Percentiles rank a stretch among this genome's conserved stretches.
Conservation (phyloP, 768 basidiomycete species). For the Amanita phalloides region DNA sequence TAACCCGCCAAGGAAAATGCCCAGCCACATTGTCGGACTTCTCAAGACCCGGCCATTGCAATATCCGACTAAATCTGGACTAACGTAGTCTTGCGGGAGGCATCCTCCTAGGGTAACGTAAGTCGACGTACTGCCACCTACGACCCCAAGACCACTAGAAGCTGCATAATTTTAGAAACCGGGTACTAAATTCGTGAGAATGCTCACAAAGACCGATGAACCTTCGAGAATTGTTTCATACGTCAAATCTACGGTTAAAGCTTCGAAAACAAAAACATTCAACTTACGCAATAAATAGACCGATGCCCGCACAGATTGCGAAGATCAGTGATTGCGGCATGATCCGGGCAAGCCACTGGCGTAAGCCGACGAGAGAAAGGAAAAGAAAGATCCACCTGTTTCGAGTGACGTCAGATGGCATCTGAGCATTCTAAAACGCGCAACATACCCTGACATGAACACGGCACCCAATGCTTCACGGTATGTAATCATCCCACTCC, state of each 20-base stretch:
- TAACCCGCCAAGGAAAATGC: constrained; percentile 75
- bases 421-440: background rate
- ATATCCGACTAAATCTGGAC: constrained; percentile 37
- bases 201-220: constrained; percentile 65
- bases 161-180: constrained; percentile 26
- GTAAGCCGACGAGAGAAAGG: constrained; percentile 71
- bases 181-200: too few species aligned
- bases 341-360: constrained; percentile 82
- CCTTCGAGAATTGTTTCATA: constrained; percentile 20
- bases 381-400: constrained; percentile 71
- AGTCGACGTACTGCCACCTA: constrained; percentile 63
- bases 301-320: constrained; percentile 80
- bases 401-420: background rate
- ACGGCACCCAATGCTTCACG: constrained; percentile 76
- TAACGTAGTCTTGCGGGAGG: constrained; percentile 35
- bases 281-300: constrained; percentile 77
- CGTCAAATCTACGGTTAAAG: background rate
- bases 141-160: constrained; percentile 56
- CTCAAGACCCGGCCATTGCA: constrained; percentile 57
- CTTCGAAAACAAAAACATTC: background rate
- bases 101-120: constrained; percentile 75
- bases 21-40: constrained; percentile 80
- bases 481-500: constrained; percentile 62
- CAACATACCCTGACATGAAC: constrained; percentile 70
- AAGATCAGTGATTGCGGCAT: constrained; percentile 84